Conservation (phyloP, 257 asterid genomes). For the Fraxinus quadrangulata region DNA sequence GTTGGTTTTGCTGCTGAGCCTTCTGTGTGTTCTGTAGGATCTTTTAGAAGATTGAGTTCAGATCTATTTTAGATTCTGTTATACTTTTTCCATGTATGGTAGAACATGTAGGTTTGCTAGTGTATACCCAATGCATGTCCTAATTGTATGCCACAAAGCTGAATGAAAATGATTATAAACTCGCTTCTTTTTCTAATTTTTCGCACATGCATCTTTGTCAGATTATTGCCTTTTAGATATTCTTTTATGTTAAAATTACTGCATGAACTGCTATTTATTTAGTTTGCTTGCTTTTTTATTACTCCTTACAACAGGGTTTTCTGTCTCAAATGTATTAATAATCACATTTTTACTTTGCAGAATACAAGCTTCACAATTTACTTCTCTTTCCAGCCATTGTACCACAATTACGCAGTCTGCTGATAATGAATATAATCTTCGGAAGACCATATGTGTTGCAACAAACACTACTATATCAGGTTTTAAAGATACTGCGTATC, state of each 20-base stretch:
- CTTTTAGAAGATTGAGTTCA: not conserved
- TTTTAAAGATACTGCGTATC: slow-evolving; percentile 26
- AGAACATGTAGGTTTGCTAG: not conserved
- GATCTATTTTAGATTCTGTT: not conserved
- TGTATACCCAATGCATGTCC: not conserved
- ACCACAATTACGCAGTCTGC: slow-evolving; percentile 32
- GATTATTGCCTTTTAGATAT: not conserved
- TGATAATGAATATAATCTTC: slow-evolving; percentile 34
- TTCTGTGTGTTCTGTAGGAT: not conserved
- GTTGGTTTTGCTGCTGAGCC: not conserved
- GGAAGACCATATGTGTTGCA: slow-evolving; percentile 34
- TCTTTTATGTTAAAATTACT: not conserved
- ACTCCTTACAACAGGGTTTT: slow-evolving; percentile 1
- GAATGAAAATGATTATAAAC: not conserved
- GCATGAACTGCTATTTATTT: not conserved
- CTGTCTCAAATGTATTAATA: slow-evolving; percentile 5
- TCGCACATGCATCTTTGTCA: not conserved
- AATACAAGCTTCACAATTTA: slow-evolving; percentile 39
- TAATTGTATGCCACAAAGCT: not conserved
- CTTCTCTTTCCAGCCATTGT: slow-evolving; percentile 43
- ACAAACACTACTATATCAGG: slow-evolving; percentile 32
- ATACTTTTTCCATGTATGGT: not conserved
- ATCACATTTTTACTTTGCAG: slow-evolving; percentile 46
- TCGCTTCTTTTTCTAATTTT: not conserved
- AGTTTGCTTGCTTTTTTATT: slow-evolving; percentile 17